Percentiles rank a stretch among this genome's conserved stretches.
Conservation (phyloP, 495 filamentous ascomycete species). For the Viridothelium virens region DNA sequence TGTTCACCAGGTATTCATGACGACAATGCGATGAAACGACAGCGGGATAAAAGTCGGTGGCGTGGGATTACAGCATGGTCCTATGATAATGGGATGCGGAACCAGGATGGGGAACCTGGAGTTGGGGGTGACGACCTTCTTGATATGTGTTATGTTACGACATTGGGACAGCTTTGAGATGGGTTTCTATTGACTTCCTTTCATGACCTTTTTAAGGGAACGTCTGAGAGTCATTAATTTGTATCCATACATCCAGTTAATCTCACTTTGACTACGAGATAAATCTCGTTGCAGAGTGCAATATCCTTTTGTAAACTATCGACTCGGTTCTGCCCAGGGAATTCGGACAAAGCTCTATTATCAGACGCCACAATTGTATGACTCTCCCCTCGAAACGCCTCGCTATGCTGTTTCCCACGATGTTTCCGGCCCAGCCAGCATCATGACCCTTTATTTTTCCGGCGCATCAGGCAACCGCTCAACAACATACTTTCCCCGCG, state of each 20-base stretch:
- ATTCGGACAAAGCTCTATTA: too few species aligned
- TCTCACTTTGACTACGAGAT: background rate
- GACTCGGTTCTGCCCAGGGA: too few species aligned
- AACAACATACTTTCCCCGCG: conserved; percentile 81
- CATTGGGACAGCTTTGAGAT: too few species aligned
- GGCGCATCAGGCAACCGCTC: conserved; percentile 82
- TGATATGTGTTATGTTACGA: background rate
- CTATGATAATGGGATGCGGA: too few species aligned
- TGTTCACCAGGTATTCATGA: too few species aligned
- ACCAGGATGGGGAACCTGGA: background rate
- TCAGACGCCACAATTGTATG: background rate
- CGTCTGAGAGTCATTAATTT: background rate
- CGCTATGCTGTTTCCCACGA: background rate
- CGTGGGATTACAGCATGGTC: too few species aligned
- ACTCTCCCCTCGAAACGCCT: background rate
- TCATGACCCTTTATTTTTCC: conserved; percentile 38
- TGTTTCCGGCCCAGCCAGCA: background rate
- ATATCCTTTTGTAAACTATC: too few species aligned
- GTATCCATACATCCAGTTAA: background rate
- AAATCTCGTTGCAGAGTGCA: background rate
- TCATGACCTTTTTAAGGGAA: too few species aligned
- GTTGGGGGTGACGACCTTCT: background rate
- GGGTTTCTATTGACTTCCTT: too few species aligned
- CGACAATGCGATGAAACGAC: too few species aligned
- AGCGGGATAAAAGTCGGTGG: too few species aligned